These are phyloP conservation scores for Ascochyta viciae-villosae DNA, from an alignment of 2,329 filamentous ascomycete species.

Conservation along the genomic window DNA sequence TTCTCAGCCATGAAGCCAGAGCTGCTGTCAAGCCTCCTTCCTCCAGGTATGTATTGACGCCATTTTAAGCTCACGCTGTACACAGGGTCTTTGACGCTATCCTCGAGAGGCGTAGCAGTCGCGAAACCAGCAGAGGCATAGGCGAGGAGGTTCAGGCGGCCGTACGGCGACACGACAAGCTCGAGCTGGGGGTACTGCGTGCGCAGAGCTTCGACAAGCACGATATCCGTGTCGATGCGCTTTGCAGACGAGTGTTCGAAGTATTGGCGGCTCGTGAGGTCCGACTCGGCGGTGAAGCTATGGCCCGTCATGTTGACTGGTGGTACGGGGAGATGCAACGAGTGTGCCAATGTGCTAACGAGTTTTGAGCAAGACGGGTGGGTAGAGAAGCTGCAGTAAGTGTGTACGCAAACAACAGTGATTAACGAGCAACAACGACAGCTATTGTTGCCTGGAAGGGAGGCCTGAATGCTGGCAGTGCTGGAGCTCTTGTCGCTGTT, in stretches of 20 bases:
- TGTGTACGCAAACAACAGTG: not conserved
- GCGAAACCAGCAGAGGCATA: constrained; percentile 54
- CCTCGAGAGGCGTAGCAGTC: constrained; percentile 51
- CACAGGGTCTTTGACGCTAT: constrained; percentile 47
- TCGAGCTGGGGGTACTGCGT: constrained; percentile 55
- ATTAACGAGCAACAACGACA: not conserved
- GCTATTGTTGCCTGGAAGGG: constrained; percentile 11
- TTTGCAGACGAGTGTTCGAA: constrained; percentile 54
- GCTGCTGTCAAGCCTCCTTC: constrained; percentile 46
- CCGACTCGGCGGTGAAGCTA: constrained; percentile 36
- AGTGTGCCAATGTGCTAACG: not conserved
- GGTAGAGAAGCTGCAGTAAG: constrained; percentile 1
- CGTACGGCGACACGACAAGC: constrained; percentile 49
- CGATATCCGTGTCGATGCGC: constrained; percentile 53
- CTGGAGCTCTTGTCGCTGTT: constrained; percentile 15
- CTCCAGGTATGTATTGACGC: constrained; percentile 49
- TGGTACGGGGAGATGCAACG: constrained; percentile 1
- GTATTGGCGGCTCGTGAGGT: constrained; percentile 50
- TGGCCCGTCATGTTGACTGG: constrained; percentile 35
- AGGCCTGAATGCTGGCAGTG: constrained; percentile 15
- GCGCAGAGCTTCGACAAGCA: constrained; percentile 55
- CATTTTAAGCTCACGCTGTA: constrained; percentile 45
- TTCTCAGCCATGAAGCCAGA: constrained; percentile 48
- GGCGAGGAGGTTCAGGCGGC: constrained; percentile 48
- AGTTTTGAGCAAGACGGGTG: not conserved